Conservation (phyloP, 1,139 yeast genomes). For the Saccharomyces pastorianus region DNA sequence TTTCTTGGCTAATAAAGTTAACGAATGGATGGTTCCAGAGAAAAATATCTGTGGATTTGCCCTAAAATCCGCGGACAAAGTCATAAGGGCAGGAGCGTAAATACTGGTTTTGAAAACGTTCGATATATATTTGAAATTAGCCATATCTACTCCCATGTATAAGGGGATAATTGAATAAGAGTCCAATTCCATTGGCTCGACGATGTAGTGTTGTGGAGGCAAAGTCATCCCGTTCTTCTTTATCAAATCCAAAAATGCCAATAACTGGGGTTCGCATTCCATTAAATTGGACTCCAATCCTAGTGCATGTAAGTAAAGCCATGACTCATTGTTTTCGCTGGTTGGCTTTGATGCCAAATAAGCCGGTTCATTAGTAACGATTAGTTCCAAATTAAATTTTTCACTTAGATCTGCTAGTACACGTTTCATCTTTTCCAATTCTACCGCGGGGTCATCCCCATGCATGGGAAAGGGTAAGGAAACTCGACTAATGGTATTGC, state of each 20-base stretch:
- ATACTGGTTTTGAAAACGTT: conserved; percentile 12
- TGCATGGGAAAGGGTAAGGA: not conserved
- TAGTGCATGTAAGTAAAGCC: not conserved
- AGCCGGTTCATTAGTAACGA: not conserved
- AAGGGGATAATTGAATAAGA: conserved; percentile 8
- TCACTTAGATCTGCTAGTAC: not conserved
- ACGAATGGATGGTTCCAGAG: conserved; percentile 14
- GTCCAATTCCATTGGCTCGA: conserved; percentile 5
- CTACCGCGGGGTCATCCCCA: not conserved
- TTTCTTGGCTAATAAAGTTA: conserved; percentile 15
- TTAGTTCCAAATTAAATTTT: not conserved
- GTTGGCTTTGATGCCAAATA: not conserved
- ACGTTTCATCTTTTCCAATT: not conserved
- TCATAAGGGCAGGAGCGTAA: conserved; percentile 11
- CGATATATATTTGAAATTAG: conserved; percentile 11
- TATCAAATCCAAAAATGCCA: not conserved
- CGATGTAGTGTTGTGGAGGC: not conserved
- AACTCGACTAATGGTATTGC: not conserved
- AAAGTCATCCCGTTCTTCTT: not conserved
- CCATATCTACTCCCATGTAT: conserved; percentile 14
- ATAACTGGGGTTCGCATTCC: not conserved
- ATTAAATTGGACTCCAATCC: not conserved
- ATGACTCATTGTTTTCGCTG: not conserved
- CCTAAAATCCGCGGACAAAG: conserved; percentile 1
- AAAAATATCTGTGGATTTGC: conserved; percentile 13